Conservation (phyloP, 2,329 filamentous ascomycete genomes). For the Penicillium sp. region DNA sequence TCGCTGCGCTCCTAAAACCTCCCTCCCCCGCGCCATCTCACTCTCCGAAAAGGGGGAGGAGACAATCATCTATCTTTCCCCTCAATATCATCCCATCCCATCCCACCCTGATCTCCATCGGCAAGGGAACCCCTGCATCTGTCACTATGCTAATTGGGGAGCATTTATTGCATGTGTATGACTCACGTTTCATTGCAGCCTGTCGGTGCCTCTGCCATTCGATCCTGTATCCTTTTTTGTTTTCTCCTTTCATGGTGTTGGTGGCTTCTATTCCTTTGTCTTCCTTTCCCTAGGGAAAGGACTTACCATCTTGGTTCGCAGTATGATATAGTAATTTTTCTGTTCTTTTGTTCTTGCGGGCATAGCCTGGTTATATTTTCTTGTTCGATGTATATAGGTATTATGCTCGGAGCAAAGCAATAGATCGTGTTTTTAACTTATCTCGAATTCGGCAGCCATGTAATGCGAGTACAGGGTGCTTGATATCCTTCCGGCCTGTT, state of each 20-base stretch:
- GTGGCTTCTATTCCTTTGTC: conserved; percentile 25
- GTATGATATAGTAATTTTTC: conserved; percentile 29
- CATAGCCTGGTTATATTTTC: conserved; percentile 23
- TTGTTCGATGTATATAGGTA: conserved; percentile 31
- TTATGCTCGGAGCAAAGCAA: conserved; percentile 24
- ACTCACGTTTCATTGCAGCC: conserved; percentile 34
- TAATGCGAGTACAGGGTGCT: no score
- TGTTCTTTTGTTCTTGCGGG: conserved; percentile 10
- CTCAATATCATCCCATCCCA: not conserved
- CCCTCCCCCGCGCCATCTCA: not conserved
- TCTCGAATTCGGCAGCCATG: no score
- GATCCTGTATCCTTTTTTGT: conserved; percentile 13
- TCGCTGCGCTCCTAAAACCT: conserved; percentile 73
- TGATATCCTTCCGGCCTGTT: no score
- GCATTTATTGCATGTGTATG: conserved; percentile 31
- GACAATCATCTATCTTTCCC: not conserved
- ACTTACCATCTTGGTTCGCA: conserved; percentile 16
- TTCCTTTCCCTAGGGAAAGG: conserved; percentile 15
- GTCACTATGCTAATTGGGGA: not conserved
- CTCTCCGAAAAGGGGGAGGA: not conserved
- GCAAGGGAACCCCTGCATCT: not conserved
- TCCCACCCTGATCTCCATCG: not conserved
- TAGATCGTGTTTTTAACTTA: conserved; percentile 20
- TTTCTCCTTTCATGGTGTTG: conserved; percentile 23
- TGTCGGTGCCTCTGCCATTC: conserved; percentile 19